Base-by-base conservation (phyloP, 2,329 filamentous ascomycete species). In the Aspergillus niger region DNA sequence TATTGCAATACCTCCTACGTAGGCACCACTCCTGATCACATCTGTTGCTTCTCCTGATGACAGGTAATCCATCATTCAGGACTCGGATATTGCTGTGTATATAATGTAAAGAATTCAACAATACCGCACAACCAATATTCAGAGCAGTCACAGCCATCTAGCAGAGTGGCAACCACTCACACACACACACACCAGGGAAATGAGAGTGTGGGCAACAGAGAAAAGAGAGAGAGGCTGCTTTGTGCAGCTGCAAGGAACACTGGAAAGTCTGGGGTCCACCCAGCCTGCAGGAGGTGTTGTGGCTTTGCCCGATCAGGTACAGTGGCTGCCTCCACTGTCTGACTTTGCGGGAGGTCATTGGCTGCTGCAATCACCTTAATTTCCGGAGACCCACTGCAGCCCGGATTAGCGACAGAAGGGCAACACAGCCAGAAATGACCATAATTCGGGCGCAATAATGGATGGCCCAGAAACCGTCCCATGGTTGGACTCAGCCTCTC, bases 161-260 rank as follows among this genome's bases (percentile, higher is more conserved):
- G 5, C 32, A 36, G 1, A 24, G 41, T 44, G 20, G 20, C 28
- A 10, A 32, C 28, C 28, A 30, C 28, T 4, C 39, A 20, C 17
- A 17, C 17, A 17, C 17, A 10, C 24, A 28, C 5, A 4, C 11
- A 13, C 11, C 5, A 36, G 11, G 13, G 11, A 36, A 36, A 36
- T 36, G 32, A 36, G 11, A 36, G 11, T 36, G 26, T 5, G 10
- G 13, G 10, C 10, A 36, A 36, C 8, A 36, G 32, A 5, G 26
- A 26, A 26, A 26, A 26, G 26, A 26, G 7, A 20, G 20, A 20
- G 20, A 39, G 3, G n/a, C 24, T 54, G 38, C 30, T 24, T 44
- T 47, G 39, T 47, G 39, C 39, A 30, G 39, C 38, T 55, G 53
- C 53, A 55, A 55, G 53, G 53, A 55, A 55, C 53, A 43, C 39